These are phyloP conservation scores for Malassezia dermatis DNA, from an alignment of 1,284 basidiomycete genomes.

Conservation along the genomic window DNA sequence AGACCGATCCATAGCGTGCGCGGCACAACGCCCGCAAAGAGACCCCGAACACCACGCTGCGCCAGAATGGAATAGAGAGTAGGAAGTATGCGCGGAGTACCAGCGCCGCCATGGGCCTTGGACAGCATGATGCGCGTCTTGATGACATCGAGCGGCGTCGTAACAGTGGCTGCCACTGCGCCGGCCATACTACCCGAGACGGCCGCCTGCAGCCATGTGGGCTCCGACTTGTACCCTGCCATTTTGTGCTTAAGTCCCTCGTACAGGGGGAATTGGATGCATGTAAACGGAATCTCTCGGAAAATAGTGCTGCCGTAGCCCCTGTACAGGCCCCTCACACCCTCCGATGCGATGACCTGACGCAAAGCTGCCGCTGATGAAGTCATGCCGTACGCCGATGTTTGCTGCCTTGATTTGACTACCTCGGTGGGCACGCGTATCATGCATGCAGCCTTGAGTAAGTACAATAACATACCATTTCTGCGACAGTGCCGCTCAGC, in stretches of 20 bases:
- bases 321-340: constrained; percentile 63
- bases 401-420: constrained; percentile 75
- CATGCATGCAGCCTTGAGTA: constrained; percentile 67
- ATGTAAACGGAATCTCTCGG: constrained; percentile 92
- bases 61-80: constrained; percentile 56
- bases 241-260: constrained; percentile 64
- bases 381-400: constrained; percentile 58
- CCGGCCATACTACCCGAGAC: constrained; percentile 84
- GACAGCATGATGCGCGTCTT: constrained; percentile 98
- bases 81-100: constrained; percentile 28
- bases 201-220: constrained; percentile 65
- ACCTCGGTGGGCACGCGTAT: constrained; percentile 89
- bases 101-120: constrained; percentile 11
- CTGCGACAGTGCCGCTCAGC: constrained; percentile 47
- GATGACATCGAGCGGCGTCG: constrained; percentile 89
- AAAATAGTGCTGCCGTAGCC: constrained; percentile 70
- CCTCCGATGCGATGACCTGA: constrained; percentile 55
- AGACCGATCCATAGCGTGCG: constrained; percentile 90
- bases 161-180: constrained; percentile 74
- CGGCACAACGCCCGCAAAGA: constrained; percentile 81
- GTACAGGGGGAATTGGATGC: constrained; percentile 92
- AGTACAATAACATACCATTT: constrained; percentile 29
- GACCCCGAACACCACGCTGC: constrained; percentile 62
- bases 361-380: constrained; percentile 52
- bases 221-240: constrained; percentile 11